Conservation (phyloP, 2,329 filamentous ascomycete genomes). For the Pestalotiopsis sp. region DNA sequence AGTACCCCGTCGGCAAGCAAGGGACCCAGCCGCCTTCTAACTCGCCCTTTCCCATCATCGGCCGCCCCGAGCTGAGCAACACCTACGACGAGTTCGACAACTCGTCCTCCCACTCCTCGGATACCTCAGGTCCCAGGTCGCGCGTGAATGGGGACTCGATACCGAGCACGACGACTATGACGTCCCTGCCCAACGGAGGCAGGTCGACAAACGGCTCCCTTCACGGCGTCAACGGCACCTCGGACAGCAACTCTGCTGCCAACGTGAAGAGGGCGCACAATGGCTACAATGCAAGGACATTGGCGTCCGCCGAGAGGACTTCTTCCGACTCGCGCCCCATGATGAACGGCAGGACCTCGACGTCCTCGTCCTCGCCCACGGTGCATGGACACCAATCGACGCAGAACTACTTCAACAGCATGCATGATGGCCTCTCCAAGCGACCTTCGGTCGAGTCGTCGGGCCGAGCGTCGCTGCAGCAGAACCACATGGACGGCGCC, state of each 20-base stretch:
- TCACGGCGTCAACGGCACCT: slow-evolving; percentile 1
- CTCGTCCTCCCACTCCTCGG: slow-evolving; percentile 55
- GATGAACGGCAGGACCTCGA: slow-evolving; percentile 13
- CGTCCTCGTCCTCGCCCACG: slow-evolving; percentile 32
- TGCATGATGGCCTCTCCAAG: slow-evolving; percentile 31
- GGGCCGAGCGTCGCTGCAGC: slow-evolving; percentile 32
- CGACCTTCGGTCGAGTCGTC: slow-evolving; percentile 37
- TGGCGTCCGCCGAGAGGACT: neutral
- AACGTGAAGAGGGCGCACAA: neutral
- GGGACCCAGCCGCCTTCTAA: neutral
- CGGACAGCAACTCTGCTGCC: neutral
- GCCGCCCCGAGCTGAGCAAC: slow-evolving; percentile 35
- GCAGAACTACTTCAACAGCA: slow-evolving; percentile 23
- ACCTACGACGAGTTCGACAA: slow-evolving; percentile 58
- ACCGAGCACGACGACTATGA: slow-evolving; percentile 60
- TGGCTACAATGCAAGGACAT: slow-evolving; percentile 1
- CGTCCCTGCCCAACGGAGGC: slow-evolving; percentile 58
- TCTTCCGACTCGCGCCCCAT: slow-evolving; percentile 13
- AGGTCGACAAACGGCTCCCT: slow-evolving; percentile 1
- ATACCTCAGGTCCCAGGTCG: slow-evolving; percentile 48
- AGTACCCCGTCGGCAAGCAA: slow-evolving; percentile 8
- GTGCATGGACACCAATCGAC: slow-evolving; percentile 19
- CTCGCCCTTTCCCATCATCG: slow-evolving; percentile 10
- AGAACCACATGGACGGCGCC: slow-evolving; percentile 33
- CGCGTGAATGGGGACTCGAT: slow-evolving; percentile 44